These are phyloP conservation scores for Leucocoprinus leucothites DNA, from an alignment of 768 basidiomycete species.

Conservation along the genomic window DNA sequence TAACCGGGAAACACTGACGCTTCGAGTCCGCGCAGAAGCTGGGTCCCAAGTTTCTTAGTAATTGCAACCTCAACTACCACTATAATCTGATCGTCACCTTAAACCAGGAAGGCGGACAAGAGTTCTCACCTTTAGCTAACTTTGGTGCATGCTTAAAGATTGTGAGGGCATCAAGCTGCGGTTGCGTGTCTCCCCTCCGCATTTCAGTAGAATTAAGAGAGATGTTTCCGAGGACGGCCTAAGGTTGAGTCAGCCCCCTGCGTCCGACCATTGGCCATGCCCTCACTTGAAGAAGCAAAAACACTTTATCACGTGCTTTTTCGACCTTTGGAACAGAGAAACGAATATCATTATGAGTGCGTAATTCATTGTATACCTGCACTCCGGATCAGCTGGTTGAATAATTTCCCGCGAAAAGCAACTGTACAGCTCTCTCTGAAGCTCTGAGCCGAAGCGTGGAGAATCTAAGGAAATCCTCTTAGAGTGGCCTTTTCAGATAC, in stretches of 20 bases:
- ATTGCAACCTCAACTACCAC: conserved; percentile 79
- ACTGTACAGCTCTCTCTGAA: conserved; percentile 68
- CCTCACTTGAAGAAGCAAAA: conserved; percentile 74
- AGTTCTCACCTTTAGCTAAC: conserved; percentile 65
- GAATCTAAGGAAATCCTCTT: conserved; percentile 40
- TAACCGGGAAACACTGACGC: conserved; percentile 46
- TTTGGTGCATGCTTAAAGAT: conserved; percentile 77
- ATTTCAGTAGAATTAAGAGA: conserved; percentile 68
- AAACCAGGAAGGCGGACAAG: background rate
- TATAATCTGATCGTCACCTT: conserved; percentile 22
- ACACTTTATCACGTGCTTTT: conserved; percentile 72
- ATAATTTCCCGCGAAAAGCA: background rate
- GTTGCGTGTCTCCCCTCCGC: conserved; percentile 68
- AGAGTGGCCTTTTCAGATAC: background rate
- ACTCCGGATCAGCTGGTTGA: background rate
- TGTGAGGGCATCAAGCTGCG: conserved; percentile 61
- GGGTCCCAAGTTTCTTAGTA: conserved; percentile 58
- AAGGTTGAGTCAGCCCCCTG: background rate
- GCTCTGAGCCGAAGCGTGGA: conserved; percentile 63
- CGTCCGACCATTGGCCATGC: background rate
- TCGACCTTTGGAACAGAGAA: conserved; percentile 71
- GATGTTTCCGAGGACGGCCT: conserved; percentile 75
- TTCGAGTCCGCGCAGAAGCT: conserved; percentile 73
- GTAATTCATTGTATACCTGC: conserved; percentile 52
- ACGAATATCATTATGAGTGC: conserved; percentile 73